Conservation (phyloP, 2,329 filamentous ascomycete genomes). For the Claviceps sp. region DNA sequence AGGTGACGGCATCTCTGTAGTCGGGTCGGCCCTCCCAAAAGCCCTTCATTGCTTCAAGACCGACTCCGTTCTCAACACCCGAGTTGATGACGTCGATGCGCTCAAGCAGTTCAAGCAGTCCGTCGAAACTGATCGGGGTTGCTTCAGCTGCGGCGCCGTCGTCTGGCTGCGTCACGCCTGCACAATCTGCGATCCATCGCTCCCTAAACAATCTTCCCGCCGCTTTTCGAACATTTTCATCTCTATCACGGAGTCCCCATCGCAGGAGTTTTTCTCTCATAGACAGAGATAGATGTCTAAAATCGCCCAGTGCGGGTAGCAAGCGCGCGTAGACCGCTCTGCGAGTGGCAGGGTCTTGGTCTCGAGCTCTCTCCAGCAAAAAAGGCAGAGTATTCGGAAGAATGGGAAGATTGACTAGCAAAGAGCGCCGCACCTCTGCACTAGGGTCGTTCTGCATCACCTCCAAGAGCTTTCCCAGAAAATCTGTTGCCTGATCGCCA, state of each 20-base stretch:
- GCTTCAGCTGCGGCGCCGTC: slow-evolving; percentile 43
- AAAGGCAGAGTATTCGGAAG: slow-evolving; percentile 71
- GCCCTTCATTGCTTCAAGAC: slow-evolving; percentile 83
- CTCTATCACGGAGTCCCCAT: slow-evolving; percentile 88
- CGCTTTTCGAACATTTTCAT: slow-evolving; percentile 87
- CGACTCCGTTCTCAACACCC: slow-evolving; percentile 78
- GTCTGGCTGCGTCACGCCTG: slow-evolving; percentile 47
- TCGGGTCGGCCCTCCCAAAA: slow-evolving; percentile 92
- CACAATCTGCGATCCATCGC: slow-evolving; percentile 96
- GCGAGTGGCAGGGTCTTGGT: slow-evolving; percentile 73
- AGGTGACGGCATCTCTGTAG: slow-evolving; percentile 58
- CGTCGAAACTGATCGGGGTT: slow-evolving; percentile 60
- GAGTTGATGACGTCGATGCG: slow-evolving; percentile 88
- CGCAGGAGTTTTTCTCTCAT: slow-evolving; percentile 92
- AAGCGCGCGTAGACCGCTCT: slow-evolving; percentile 78
- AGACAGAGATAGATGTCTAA: slow-evolving; percentile 79
- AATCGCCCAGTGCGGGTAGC: slow-evolving; percentile 81
- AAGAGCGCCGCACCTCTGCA: slow-evolving; percentile 77
- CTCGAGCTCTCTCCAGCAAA: slow-evolving; percentile 79
- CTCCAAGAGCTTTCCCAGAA: slow-evolving; percentile 73
- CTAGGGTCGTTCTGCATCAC: slow-evolving; percentile 89
- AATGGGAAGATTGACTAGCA: slow-evolving; percentile 84
- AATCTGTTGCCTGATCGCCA: slow-evolving; percentile 46
- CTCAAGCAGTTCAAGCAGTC: slow-evolving; percentile 78
- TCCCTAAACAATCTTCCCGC: slow-evolving; percentile 83